Percentiles rank a stretch among this genome's conserved stretches.
These are phyloP conservation scores for Ploettnerulaceae sp. DNA, from an alignment of 2,329 filamentous ascomycete species.

Conservation along the genomic window DNA sequence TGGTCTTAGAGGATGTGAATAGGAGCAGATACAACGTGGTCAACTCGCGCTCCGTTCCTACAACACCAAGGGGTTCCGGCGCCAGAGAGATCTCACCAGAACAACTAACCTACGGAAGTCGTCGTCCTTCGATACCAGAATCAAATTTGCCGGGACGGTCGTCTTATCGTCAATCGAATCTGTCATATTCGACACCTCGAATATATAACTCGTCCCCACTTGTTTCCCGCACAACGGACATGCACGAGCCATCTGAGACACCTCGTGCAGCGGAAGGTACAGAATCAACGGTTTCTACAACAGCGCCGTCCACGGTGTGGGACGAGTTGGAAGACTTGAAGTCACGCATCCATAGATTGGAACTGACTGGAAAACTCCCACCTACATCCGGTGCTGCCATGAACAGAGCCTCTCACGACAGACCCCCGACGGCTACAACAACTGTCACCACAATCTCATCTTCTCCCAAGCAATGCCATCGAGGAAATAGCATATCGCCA, in stretches of 20 bases:
- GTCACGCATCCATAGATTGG: slow-evolving; percentile 83
- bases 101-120: slow-evolving; percentile 23
- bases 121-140: slow-evolving; percentile 27
- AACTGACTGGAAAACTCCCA: slow-evolving; percentile 83
- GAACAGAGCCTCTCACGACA: slow-evolving; percentile 57
- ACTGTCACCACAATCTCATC: slow-evolving; percentile 86
- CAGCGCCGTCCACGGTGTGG: slow-evolving; percentile 90
- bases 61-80: slow-evolving; percentile 25
- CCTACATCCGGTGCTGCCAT: slow-evolving; percentile 77
- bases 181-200: slow-evolving; percentile 32
- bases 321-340: slow-evolving; percentile 96
- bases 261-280: slow-evolving; percentile 58
- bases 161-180: slow-evolving; percentile 33
- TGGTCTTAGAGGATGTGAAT: slow-evolving; percentile 22
- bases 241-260: slow-evolving; percentile 39
- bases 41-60: slow-evolving; percentile 27
- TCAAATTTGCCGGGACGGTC: slow-evolving; percentile 23
- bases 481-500: slow-evolving; percentile 44
- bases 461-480: slow-evolving; percentile 68
- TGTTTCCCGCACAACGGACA: slow-evolving; percentile 43
- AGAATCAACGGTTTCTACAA: slow-evolving; percentile 83
- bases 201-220: slow-evolving; percentile 54
- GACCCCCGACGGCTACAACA: slow-evolving; percentile 86
- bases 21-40: slow-evolving; percentile 24
- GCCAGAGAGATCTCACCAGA: slow-evolving; percentile 29